These are phyloP conservation scores for Podaxis sp. DNA, from an alignment of 768 basidiomycete species.

Conservation along the genomic window DNA sequence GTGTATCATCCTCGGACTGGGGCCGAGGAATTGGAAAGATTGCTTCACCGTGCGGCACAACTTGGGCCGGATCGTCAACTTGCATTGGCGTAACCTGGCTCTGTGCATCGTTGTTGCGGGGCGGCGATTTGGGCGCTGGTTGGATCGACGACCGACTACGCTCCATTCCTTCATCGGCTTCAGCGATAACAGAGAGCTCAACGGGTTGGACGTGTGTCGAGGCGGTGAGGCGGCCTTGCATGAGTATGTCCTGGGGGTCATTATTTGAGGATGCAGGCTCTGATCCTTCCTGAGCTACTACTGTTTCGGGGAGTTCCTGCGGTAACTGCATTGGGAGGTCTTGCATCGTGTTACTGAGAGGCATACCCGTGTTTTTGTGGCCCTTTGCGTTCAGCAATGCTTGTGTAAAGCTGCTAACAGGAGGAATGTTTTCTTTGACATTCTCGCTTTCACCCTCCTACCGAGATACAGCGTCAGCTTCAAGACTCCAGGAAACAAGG, in stretches of 20 bases:
- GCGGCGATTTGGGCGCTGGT: background rate
- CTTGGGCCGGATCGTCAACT: background rate
- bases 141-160: conserved; percentile 30
- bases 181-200: conserved; percentile 68
- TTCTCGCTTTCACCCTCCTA: conserved; percentile 31
- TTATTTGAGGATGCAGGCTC: background rate
- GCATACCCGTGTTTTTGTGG: background rate
- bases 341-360: background rate
- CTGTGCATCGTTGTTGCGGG: background rate
- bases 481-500: background rate
- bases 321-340: conserved; percentile 16
- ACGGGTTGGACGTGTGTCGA: conserved; percentile 29
- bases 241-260: background rate
- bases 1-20: conserved; percentile 2
- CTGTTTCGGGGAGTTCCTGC: conserved; percentile 14
- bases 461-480: background rate
- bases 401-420: conserved; percentile 48
- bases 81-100: background rate
- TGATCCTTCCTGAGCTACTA: background rate
- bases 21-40: background rate
- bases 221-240: conserved; percentile 9
- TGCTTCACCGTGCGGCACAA: background rate
- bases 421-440: conserved; percentile 37
- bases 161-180: conserved; percentile 65
- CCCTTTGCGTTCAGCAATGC: conserved; percentile 36